Conservation (phyloP, 2,329 filamentous ascomycete genomes). For the Chrysoporthe cubensis region DNA sequence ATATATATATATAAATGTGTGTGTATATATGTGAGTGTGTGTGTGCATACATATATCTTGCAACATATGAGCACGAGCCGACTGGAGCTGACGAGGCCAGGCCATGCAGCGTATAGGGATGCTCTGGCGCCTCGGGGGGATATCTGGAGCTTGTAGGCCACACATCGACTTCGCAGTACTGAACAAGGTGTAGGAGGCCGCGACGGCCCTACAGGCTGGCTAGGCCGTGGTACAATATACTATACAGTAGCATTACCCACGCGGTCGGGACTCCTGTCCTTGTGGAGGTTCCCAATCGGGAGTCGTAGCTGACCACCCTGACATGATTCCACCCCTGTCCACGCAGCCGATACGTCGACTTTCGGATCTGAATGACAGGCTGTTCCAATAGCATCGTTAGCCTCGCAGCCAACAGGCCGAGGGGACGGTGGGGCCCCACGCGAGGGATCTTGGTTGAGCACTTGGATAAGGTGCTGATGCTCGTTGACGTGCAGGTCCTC, state of each 20-base stretch:
- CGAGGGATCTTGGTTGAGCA: background rate
- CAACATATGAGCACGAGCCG: too few relatives aligned
- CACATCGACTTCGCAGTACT: background rate
- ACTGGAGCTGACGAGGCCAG: background rate
- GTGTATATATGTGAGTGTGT: too few relatives aligned
- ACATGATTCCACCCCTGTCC: background rate
- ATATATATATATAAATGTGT: too few relatives aligned
- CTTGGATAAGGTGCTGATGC: slow-evolving; percentile 5
- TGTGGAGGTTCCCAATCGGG: background rate
- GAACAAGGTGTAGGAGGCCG: background rate
- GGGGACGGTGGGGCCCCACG: too few relatives aligned
- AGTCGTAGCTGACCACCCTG: slow-evolving; percentile 17
- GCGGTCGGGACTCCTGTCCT: too few relatives aligned
- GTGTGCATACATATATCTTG: too few relatives aligned
- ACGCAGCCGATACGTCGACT: background rate
- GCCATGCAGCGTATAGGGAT: background rate
- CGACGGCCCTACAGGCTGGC: background rate
- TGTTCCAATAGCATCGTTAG: too few relatives aligned
- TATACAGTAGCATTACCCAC: background rate
- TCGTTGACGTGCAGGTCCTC: slow-evolving; percentile 18
- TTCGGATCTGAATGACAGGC: too few relatives aligned
- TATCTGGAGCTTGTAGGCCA: background rate
- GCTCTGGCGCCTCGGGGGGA: background rate
- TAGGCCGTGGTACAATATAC: too few relatives aligned
- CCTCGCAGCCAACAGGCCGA: too few relatives aligned